Conservation (phyloP, 345 rosid species). For the Aquilaria malaccensis region DNA sequence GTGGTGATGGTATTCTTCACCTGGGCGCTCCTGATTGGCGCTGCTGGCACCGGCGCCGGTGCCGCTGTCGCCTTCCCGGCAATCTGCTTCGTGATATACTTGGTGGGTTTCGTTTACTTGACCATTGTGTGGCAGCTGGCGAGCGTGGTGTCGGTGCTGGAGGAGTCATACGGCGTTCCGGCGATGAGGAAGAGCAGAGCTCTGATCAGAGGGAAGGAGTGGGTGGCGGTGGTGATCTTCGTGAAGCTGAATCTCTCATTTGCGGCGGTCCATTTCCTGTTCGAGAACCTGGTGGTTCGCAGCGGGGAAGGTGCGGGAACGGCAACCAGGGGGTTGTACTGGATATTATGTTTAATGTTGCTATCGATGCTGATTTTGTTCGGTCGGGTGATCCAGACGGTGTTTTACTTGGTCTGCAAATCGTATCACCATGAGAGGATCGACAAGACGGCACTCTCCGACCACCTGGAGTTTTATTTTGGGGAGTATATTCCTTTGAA, state of each 20-base stretch:
- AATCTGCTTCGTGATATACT: constrained; percentile 1
- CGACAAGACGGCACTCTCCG: constrained; percentile 26
- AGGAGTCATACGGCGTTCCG: constrained; percentile 35
- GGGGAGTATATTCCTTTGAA: constrained; percentile 29
- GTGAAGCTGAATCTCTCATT: constrained; percentile 8
- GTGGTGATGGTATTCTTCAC: constrained; percentile 3
- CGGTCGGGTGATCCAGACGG: constrained; percentile 34
- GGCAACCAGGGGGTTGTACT: constrained; percentile 12
- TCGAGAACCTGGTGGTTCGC: constrained; percentile 12
- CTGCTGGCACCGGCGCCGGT: background rate
- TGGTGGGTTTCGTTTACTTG: constrained; percentile 30
- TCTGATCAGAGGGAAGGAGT: constrained; percentile 35
- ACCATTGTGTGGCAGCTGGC: constrained; percentile 45
- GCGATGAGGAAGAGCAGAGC: constrained; percentile 39
- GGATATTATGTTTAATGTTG: constrained; percentile 26
- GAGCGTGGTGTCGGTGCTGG: constrained; percentile 45
- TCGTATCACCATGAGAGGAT: constrained; percentile 44
- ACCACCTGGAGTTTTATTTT: constrained; percentile 32
- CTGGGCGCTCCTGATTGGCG: background rate
- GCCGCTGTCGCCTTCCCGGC: background rate
- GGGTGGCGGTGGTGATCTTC: constrained; percentile 17
- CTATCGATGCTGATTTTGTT: constrained; percentile 24
- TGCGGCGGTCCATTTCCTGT: constrained; percentile 10
- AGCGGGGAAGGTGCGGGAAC: background rate
- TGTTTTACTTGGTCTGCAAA: constrained; percentile 53